phyloP scores from a whole-genome alignment of 768 basidiomycete species.

The Tricholoma matsutake region DNA sequence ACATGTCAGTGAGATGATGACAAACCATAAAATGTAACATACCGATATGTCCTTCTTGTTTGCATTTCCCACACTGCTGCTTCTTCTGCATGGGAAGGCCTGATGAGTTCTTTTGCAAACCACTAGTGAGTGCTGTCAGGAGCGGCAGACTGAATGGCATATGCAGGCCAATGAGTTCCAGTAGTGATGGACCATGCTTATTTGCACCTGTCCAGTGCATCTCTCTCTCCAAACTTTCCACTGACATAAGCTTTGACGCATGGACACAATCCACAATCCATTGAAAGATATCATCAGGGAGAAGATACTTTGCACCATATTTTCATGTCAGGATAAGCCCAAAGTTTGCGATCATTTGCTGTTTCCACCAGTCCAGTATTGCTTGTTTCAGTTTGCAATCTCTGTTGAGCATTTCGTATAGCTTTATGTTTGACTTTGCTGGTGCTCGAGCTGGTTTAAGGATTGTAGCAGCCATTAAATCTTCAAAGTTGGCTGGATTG shows the following conservation, averaged over 20 bases:
- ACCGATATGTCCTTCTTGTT: not conserved
- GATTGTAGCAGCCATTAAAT: not conserved
- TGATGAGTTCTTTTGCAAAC: not conserved
- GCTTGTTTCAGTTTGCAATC: not conserved
- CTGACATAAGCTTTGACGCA: not conserved
- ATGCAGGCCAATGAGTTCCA: not conserved
- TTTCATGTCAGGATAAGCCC: not conserved
- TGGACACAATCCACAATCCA: not conserved
- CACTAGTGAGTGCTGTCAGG: not conserved
- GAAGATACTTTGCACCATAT: not conserved
- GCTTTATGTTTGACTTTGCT: not conserved
- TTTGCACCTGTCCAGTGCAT: conserved; percentile 4
- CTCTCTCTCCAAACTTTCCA: not conserved
- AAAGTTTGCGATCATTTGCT: not conserved
- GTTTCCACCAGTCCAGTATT: not conserved
- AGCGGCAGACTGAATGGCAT: not conserved
- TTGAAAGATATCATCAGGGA: not conserved
- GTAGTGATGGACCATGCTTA: not conserved
- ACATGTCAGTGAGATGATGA: not conserved
- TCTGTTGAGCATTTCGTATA: not conserved
- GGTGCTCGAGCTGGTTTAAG: not conserved
- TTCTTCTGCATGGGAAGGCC: not conserved
- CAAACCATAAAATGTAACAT: not conserved
- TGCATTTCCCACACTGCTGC: not conserved
- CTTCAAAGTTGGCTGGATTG: not conserved